Conservation (phyloP, 176 grass and related monocot genomes). For the Juncus inflexus region DNA sequence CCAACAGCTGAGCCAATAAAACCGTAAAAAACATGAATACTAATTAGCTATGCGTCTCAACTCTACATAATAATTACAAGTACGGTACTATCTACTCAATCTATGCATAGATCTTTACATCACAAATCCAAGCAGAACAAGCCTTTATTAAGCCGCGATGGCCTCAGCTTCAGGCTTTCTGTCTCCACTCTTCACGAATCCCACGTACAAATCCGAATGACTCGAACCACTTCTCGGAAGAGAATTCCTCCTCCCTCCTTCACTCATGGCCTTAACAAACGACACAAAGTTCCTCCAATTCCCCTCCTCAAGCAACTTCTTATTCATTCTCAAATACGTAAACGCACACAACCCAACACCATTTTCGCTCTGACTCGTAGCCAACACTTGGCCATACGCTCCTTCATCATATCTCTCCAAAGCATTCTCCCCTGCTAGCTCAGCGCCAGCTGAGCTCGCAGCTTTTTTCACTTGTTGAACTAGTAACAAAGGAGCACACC, state of each 20-base stretch:
- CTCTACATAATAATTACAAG: slow-evolving; percentile 19
- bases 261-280: slow-evolving; percentile 69
- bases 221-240: slow-evolving; percentile 57
- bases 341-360: slow-evolving; percentile 56
- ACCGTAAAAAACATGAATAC: slow-evolving; percentile 14
- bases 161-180: slow-evolving; percentile 48
- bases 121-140: not conserved
- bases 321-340: slow-evolving; percentile 87
- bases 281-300: slow-evolving; percentile 86
- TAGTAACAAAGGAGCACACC: slow-evolving; percentile 63
- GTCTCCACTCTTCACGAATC: slow-evolving; percentile 41
- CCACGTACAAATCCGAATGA: slow-evolving; percentile 86
- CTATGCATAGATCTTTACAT: slow-evolving; percentile 25
- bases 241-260: slow-evolving; percentile 34
- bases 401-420: slow-evolving; percentile 81
- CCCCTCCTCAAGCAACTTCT: slow-evolving; percentile 70
- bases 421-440: slow-evolving; percentile 91
- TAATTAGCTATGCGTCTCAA: slow-evolving; percentile 6
- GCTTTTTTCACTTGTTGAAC: slow-evolving; percentile 63
- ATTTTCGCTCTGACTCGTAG: slow-evolving; percentile 29
- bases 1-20: slow-evolving; percentile 17
- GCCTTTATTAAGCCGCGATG: slow-evolving; percentile 20
- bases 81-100: slow-evolving; percentile 17
- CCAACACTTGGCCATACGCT: slow-evolving; percentile 61
- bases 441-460: slow-evolving; percentile 28